phyloP scores from a whole-genome alignment of 1,284 basidiomycete genomes.

The Pulveroboletus sp. region DNA sequence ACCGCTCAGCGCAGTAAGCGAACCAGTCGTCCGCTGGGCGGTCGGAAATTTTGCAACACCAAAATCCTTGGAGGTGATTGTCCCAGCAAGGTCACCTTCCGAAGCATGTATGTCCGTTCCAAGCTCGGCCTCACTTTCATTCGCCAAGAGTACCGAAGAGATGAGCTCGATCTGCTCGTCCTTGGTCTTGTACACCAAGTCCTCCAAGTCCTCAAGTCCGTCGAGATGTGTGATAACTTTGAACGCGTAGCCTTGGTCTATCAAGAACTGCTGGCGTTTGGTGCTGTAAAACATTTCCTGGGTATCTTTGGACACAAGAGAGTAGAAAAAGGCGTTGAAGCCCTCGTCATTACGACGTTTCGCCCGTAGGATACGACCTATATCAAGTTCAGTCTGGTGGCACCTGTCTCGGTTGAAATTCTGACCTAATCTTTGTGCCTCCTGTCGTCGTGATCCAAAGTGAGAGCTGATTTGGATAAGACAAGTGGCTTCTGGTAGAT shows the following conservation, averaged over 20 bases:
- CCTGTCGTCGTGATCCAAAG: slow-evolving; percentile 97
- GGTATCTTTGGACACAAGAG: slow-evolving; percentile 97
- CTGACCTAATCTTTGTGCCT: slow-evolving; percentile 92
- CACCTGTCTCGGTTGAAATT: slow-evolving; percentile 19
- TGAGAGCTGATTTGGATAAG: slow-evolving; percentile 99
- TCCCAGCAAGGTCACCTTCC: slow-evolving; percentile 80
- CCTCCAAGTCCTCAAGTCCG: slow-evolving; percentile 84
- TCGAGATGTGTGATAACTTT: slow-evolving; percentile 99
- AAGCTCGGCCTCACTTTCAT: slow-evolving; percentile 88
- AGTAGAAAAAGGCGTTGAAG: slow-evolving; percentile 99
- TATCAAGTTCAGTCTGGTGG: slow-evolving; percentile 13
- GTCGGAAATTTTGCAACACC: slow-evolving; percentile 59
- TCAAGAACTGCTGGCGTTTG: slow-evolving; percentile 97
- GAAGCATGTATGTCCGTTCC: slow-evolving; percentile 79
- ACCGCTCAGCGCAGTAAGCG: slow-evolving; percentile 82
- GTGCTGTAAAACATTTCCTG: slow-evolving; percentile 99
- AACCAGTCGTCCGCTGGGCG: slow-evolving; percentile 84
- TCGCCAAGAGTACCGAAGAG: slow-evolving; percentile 88
- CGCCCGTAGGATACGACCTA: slow-evolving; percentile 92
- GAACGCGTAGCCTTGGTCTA: slow-evolving; percentile 98
- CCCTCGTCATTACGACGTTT: slow-evolving; percentile 99
- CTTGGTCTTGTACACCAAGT: slow-evolving; percentile 89
- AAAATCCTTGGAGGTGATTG: slow-evolving; percentile 77
- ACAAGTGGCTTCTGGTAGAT: slow-evolving; percentile 98
- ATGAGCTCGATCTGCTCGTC: slow-evolving; percentile 96